Base-by-base conservation (phyloP, 306 rosid species). In the Fagus sylvatica region DNA sequence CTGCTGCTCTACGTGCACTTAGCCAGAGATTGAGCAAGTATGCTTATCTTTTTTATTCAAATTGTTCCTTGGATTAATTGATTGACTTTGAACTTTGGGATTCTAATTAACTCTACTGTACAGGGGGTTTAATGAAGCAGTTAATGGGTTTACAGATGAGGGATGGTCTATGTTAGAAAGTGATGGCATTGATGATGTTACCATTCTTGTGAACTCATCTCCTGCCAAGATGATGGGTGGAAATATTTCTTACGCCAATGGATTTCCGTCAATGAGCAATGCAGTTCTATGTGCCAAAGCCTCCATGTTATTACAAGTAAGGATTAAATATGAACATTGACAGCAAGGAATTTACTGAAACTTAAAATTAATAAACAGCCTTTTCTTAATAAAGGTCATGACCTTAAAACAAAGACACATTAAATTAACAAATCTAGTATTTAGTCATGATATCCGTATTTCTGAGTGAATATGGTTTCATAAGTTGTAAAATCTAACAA, bases 91-190 rank as follows among this genome's bases (percentile, higher is more conserved):
- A 3, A 3, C 32, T 5, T 39, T 22, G 8, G 53, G 60, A 55
- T 41, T 48, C 59, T 61, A 55, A 82, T 41, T 71, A 53, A 1
- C 41, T 76, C 46, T 80, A 28, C 36, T 39, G 40, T 78, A 55
- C 84, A 95, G 99, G 91, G 99, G 99, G 53, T 95, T 95, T 83
- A 95, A 95, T 62, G 99, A 95, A 91, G 98, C 99, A 70, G 90
- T 95, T 6, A 95, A 93, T 75, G 99, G 99, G 32, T 91, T 95
- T 83, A 79, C 91, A 30, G 97, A 91, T 74, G 98, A 95, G 76
- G 99, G 98, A 11, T 95, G 99, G 99, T 93, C 97, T 53, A 80
- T 95, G 90, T 82, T 95, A 83, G 98, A 95, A 77, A 91, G 92
- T 80, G 99, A 95, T 75, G 99, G 98, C 83, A 81, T 88, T 57